Conservation (phyloP, 768 basidiomycete genomes). For the Rhizopogon sp. region DNA sequence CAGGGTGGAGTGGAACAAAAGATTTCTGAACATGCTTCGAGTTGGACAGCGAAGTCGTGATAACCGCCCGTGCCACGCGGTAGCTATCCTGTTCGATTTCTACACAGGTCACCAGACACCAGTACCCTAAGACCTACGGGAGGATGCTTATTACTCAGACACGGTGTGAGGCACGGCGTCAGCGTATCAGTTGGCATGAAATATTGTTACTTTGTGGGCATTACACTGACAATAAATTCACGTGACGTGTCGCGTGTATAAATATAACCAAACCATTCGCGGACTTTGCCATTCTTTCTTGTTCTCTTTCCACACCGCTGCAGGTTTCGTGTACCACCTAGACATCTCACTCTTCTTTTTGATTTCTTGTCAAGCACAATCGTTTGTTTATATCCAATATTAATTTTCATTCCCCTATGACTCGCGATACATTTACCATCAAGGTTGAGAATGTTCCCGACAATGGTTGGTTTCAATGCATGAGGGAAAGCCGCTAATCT, state of each 20-base stretch:
- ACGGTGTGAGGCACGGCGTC: not conserved
- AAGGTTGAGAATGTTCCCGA: slow-evolving; percentile 38
- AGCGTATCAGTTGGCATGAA: too few species aligned
- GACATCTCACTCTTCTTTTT: not conserved
- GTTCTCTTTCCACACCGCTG: slow-evolving; percentile 19
- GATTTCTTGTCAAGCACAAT: not conserved
- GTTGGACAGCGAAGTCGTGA: not conserved
- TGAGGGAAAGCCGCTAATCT: not conserved
- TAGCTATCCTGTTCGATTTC: not conserved
- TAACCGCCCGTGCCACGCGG: not conserved
- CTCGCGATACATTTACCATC: slow-evolving; percentile 33
- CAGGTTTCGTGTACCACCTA: slow-evolving; percentile 11
- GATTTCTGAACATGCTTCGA: slow-evolving; percentile 35
- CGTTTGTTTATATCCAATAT: slow-evolving; percentile 6
- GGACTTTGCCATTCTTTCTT: slow-evolving; percentile 24
- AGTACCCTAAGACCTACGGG: not conserved
- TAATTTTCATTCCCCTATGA: slow-evolving; percentile 19
- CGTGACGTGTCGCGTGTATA: slow-evolving; percentile 20
- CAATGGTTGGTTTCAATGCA: slow-evolving; percentile 20
- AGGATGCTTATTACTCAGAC: not conserved
- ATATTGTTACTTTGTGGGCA: too few species aligned
- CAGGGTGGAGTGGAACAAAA: slow-evolving; percentile 40
- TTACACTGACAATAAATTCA: not conserved
- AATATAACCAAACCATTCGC: slow-evolving; percentile 9
- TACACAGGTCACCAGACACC: not conserved